Base-by-base conservation (phyloP, 352 stramenopile species). In the Phytophthora sansomeana region DNA sequence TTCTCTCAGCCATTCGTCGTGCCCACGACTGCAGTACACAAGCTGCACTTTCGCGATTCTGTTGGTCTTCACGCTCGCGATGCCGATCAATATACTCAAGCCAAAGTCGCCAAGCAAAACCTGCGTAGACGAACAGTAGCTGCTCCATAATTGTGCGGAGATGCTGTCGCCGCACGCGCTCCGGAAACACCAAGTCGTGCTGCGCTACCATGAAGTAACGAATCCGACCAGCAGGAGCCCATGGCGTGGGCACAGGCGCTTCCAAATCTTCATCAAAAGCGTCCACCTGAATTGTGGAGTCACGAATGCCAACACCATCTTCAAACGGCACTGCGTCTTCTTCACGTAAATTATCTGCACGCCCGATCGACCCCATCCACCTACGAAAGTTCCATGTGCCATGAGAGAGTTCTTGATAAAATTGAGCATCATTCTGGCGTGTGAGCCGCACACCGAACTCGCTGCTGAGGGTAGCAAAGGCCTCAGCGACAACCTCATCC, bases 41-140 rank as follows among this genome's bases (percentile, higher is more conserved):
- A 14, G 71, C 77, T 1, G 69, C 74, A 1, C 46, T 16, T 3
- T 74, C 32, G 2, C 64, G 75, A 0, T 56, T 63, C 41, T 78
- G 59, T 1, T 58, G 46, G 0, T 56, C 73, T 47, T 92, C 77
- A 33, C 76, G 51, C 6, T 67, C 51, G 8, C 76, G 81, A 54
- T 81, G 70, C 0, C 59, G 72, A 1, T 66, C 50, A 7, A 89
- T 63, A 24, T 82, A 90, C 16, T 69, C 58, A 6, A 36, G 52
- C 85, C 85, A 93, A 1, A 71, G 61, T 26, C 57, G 56, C 85
- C 85, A 94, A 19, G 77, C 79, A 57, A 85, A 90, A 32, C 83
- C 85, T 9, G 78, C 61, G 50, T 85, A 89, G 11, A 91, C 63
- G 29, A 81, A 78, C 13, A 94, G 68, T 48, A 94, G 69, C 39